Percentiles rank a stretch among this genome's conserved stretches.
These are phyloP conservation scores for Coemansia sp. DNA, from an alignment of 192 early-diverging fungal genomes.

Conservation along the genomic window DNA sequence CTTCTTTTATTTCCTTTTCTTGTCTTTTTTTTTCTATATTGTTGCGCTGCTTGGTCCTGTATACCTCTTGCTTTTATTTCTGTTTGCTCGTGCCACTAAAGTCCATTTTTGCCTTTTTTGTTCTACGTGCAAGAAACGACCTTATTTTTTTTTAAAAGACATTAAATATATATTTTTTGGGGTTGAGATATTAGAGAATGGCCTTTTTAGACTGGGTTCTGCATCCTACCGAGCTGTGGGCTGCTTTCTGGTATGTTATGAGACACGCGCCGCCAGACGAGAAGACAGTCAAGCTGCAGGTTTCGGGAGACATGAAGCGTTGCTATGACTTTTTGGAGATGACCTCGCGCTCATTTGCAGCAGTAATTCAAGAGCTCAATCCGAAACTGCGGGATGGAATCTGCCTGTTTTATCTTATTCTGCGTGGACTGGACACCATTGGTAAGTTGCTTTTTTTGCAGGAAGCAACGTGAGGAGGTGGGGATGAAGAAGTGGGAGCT, in stretches of 20 bases:
- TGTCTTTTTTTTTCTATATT: too few species aligned
- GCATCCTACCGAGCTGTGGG: slow-evolving; percentile 84
- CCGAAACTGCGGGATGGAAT: slow-evolving; percentile 77
- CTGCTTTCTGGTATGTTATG: slow-evolving; percentile 73
- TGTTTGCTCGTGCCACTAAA: too few species aligned
- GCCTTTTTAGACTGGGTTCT: slow-evolving; percentile 66
- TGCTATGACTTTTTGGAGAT: slow-evolving; percentile 91
- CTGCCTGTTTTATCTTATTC: slow-evolving; percentile 94
- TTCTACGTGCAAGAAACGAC: background rate
- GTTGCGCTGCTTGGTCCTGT: too few species aligned
- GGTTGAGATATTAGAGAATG: slow-evolving; percentile 21
- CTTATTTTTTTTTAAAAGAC: background rate
- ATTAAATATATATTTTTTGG: background rate
- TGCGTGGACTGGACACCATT: slow-evolving; percentile 95
- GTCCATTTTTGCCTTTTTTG: background rate
- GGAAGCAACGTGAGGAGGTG: too few species aligned
- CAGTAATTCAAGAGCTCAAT: slow-evolving; percentile 88
- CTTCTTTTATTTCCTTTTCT: too few species aligned
- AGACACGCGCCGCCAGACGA: slow-evolving; percentile 56
- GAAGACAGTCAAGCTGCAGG: slow-evolving; percentile 57
- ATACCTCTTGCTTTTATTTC: too few species aligned
- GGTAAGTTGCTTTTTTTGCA: slow-evolving; percentile 41
- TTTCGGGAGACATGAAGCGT: slow-evolving; percentile 58
- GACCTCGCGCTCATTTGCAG: slow-evolving; percentile 95
- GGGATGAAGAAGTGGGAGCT: background rate